These are phyloP conservation scores for Fraxinus paxiana DNA, from an alignment of 305 asterid genomes.

Conservation along the genomic window DNA sequence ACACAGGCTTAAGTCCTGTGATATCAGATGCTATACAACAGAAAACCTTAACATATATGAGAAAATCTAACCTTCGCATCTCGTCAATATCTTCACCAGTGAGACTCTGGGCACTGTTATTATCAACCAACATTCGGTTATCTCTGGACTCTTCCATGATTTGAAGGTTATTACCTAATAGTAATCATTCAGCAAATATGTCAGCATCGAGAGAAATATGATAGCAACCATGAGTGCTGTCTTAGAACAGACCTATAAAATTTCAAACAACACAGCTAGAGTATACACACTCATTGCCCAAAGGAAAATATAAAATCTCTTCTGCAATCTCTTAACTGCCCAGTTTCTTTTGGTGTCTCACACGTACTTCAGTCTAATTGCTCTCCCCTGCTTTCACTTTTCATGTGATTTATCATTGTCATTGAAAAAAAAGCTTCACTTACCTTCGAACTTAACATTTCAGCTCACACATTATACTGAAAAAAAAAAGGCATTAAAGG, in stretches of 20 bases:
- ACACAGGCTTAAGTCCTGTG: background rate
- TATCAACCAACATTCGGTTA: constrained; percentile 75
- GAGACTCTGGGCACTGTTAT: constrained; percentile 81
- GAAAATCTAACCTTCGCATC: constrained; percentile 56
- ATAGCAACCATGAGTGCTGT: constrained; percentile 6
- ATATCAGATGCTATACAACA: background rate
- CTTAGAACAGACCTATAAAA: background rate
- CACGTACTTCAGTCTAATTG: background rate
- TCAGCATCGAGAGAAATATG: constrained; percentile 18
- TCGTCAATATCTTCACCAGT: constrained; percentile 74
- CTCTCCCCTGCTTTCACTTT: background rate
- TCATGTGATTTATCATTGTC: background rate
- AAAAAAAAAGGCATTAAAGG: too few relatives aligned
- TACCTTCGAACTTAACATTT: background rate
- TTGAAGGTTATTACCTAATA: constrained; percentile 44
- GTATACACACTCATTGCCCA: background rate
- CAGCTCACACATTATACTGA: background rate
- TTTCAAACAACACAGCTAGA: background rate
- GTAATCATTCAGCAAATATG: constrained; percentile 17
- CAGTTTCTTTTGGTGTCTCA: background rate
- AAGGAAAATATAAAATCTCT: background rate
- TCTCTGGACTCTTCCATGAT: constrained; percentile 55
- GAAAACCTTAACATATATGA: background rate
- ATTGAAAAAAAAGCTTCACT: background rate
- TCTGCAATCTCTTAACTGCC: background rate